These are phyloP conservation scores for Groenewaldozyma sp. DNA, from an alignment of 1,139 yeast species.

Conservation along the genomic window DNA sequence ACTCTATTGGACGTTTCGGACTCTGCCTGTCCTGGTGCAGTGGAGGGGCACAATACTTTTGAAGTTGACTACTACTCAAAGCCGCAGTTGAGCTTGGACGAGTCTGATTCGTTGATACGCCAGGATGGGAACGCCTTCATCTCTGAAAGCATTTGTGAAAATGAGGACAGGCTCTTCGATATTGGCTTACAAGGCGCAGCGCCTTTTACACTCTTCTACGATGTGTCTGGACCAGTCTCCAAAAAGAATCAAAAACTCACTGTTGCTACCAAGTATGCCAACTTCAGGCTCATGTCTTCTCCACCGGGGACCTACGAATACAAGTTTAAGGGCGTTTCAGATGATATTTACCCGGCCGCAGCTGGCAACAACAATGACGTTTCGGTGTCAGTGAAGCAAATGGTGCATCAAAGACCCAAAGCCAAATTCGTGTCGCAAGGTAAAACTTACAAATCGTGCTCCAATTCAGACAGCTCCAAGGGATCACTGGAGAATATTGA, in stretches of 20 bases:
- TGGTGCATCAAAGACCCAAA: conserved; percentile 52
- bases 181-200: conserved; percentile 44
- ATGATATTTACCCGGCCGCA: conserved; percentile 46
- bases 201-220: conserved; percentile 69
- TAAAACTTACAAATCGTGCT: conserved; percentile 47
- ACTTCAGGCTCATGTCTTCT: conserved; percentile 32
- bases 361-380: conserved; percentile 25
- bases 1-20: conserved; percentile 49
- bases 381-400: conserved; percentile 45
- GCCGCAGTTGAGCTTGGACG: conserved; percentile 39
- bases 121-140: conserved; percentile 13
- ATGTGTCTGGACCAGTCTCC: conserved; percentile 54
- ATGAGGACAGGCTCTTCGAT: conserved; percentile 42
- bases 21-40: conserved; percentile 59
- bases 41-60: conserved; percentile 25
- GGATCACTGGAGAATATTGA: conserved; percentile 43
- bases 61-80: conserved; percentile 34
- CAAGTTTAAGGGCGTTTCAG: conserved; percentile 53
- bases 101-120: conserved; percentile 3
- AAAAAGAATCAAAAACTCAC: conserved; percentile 33
- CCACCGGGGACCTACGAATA: conserved; percentile 54
- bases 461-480: conserved; percentile 20
- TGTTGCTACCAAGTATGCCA: conserved; percentile 44
- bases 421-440: conserved; percentile 43
- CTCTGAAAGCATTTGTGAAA: conserved; percentile 39